Percentiles rank a stretch among this genome's conserved stretches.
These are phyloP conservation scores for Acidomyces sp. DNA, from an alignment of 495 filamentous ascomycete species.

Conservation along the genomic window DNA sequence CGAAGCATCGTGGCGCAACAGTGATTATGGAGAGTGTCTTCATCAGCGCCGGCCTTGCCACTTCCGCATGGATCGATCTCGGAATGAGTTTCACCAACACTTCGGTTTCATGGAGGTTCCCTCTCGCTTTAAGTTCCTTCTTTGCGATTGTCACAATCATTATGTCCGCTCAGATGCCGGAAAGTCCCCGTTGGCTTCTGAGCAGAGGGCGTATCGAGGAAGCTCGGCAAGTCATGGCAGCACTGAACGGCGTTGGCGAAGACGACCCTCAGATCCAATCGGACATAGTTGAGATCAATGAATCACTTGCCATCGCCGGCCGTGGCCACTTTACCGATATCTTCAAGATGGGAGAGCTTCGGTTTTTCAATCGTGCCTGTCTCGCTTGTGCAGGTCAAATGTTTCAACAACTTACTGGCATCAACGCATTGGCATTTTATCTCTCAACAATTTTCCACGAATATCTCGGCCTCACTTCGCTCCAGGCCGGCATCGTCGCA, in stretches of 20 bases:
- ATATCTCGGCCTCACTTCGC: conserved; percentile 17
- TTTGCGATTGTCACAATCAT: conserved; percentile 11
- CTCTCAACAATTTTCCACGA: conserved; percentile 23
- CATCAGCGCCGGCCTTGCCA: conserved; percentile 30
- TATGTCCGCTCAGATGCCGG: conserved; percentile 12
- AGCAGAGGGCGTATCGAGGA: conserved; percentile 11
- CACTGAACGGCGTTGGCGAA: conserved; percentile 6
- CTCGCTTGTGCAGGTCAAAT: conserved; percentile 24
- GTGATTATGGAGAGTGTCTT: conserved; percentile 38
- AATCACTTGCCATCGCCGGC: conserved; percentile 8
- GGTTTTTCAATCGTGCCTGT: conserved; percentile 22
- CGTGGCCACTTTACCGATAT: conserved; percentile 18
- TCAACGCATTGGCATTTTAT: conserved; percentile 21
- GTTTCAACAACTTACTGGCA: conserved; percentile 14
- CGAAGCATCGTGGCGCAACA: conserved; percentile 33
- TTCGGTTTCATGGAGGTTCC: conserved; percentile 12
- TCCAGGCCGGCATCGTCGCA: conserved; percentile 19
- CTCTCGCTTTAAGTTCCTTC: conserved; percentile 9
- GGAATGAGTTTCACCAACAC: conserved; percentile 16
- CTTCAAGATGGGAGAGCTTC: conserved; percentile 14
- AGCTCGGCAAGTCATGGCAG: conserved; percentile 10
- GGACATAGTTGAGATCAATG: conserved; percentile 9
- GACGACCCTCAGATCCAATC: conserved; percentile 7
- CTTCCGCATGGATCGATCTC: conserved; percentile 10
- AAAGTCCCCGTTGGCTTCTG: conserved; percentile 11